Conservation (phyloP, 306 rosid species). For the Mimosa bimucronata region DNA sequence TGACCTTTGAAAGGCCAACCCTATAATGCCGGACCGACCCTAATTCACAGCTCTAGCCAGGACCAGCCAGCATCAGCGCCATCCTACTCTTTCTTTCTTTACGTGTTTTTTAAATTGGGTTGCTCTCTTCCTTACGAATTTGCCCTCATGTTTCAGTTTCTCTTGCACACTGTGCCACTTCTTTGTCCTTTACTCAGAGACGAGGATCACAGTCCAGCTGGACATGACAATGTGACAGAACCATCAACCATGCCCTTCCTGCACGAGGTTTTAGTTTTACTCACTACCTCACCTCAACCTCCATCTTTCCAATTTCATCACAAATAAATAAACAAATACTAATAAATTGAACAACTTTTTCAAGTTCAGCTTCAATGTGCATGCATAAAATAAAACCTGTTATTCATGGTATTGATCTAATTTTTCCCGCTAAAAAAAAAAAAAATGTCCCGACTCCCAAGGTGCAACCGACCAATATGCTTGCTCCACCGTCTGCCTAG, state of each 20-base stretch:
- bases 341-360: background rate
- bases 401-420: background rate
- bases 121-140: background rate
- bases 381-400: background rate
- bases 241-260: background rate
- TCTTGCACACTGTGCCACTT: background rate
- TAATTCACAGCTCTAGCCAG: too few species aligned
- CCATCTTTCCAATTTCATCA: background rate
- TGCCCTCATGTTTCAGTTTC: background rate
- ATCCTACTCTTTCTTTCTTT: background rate
- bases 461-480: slow-evolving; percentile 43
- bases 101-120: background rate
- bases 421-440: background rate
- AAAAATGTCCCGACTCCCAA: too few species aligned
- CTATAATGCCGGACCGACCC: too few species aligned
- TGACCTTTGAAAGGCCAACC: too few species aligned
- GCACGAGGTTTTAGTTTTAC: background rate
- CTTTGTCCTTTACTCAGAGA: background rate
- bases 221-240: background rate
- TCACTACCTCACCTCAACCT: background rate
- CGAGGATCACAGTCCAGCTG: background rate
- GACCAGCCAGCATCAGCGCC: too few species aligned
- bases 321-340: background rate
- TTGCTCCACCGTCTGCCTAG: slow-evolving; percentile 39
- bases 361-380: background rate